Evolutionary conservation across 345 rosid genomes (phyloP), one percentile per base, ranked within the genome.

Genomic region (Pugionium dolabratum): DNA sequence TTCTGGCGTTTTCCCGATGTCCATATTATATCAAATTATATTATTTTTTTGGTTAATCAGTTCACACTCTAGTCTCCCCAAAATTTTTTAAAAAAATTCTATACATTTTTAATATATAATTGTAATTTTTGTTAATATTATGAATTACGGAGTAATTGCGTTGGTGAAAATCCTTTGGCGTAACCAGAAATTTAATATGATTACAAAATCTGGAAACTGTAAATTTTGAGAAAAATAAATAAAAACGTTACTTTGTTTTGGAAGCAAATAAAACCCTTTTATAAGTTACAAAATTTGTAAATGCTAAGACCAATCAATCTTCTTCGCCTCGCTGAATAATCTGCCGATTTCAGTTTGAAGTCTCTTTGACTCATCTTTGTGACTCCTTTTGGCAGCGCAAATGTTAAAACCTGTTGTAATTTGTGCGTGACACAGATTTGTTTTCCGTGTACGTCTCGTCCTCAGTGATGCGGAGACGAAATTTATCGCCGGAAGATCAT

Each of bases 311-410:
- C 67, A 62, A 41, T 31, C 58, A 42, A 49, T 32, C 46, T 9
- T 42, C 52, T 4, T 33, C 33, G 27, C 8, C 34, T 41, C 6
- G 2, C 36, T 51, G 10, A 11, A 44, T 55, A 45, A 25, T 45
- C 64, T 18, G 26, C 44, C 48, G 48, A 41, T 40, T 39, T 70
- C 70, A 57, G 7, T 50, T 58, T 41, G 28, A 64, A 72, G 54
- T 56, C 66, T 43, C 47, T 39, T 72, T 71, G 64, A 71, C 70
- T 71, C 70, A 55, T 64, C 31, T 10, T 43, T 9, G 25, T 51
- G 3, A 10, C 39, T 9, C 26, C 8, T 9, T 67, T 29, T 31
- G 45, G 40, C 50, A 7, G 42, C 39, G 42, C n/a, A 36, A 59
- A 58, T 34, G 49, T 58, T 25, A 7, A 6, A 32, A 67, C 7